Evolutionary conservation across 768 basidiomycete species (phyloP), one percentile per base, ranked within the genome.

Genomic region (Lactifluus pinguis): DNA sequence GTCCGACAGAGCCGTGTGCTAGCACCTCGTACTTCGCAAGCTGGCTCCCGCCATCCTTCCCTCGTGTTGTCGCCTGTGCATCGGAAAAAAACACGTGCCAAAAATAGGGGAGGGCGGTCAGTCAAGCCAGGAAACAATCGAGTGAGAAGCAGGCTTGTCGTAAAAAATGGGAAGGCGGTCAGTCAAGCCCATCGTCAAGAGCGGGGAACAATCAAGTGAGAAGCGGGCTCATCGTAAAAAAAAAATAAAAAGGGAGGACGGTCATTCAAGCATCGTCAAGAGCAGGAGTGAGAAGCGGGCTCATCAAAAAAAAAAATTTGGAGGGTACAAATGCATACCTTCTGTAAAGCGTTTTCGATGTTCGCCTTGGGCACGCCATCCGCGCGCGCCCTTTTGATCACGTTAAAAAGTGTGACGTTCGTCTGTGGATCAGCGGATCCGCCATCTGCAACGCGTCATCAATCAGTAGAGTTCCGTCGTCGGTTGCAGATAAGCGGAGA

Each of bases 341-440:
- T 66, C 15, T 60, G 55, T 42, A 66, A 52, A 3, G 65, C 65
- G 8, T 51, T 55, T 54, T 66, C 63, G 41, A 66, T 66, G 45
- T 61, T 66, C 45, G 57, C 25, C 45, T 65, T 66, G 5, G 65
- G 65, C 29, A 66, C 65, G 6, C 63, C 63, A 13, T 61, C 60
- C 19, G 56, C 57, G 11, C 57, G 55, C 34, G 60, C 63, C 39
- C 42, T 61, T 55, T 66, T 65, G 7, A 66, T 2, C 5, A 42
- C 53, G 44, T 66, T 65, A 17, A 53, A 50, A 39, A 66, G 59
- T 39, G 60, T 36, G 13, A 65, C n/a, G 36, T 66, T 66, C 41
- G 41, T 61, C 13, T 56, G 57, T 4, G 60, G 59, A 17, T 65
- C 59, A 4, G 49, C 41, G 1, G 65, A 65, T 15, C 65, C 63